Percentiles rank a stretch among this genome's conserved stretches.
These are phyloP conservation scores for Pichia sp. DNA, from an alignment of 1,139 yeast genomes.

Conservation along the genomic window DNA sequence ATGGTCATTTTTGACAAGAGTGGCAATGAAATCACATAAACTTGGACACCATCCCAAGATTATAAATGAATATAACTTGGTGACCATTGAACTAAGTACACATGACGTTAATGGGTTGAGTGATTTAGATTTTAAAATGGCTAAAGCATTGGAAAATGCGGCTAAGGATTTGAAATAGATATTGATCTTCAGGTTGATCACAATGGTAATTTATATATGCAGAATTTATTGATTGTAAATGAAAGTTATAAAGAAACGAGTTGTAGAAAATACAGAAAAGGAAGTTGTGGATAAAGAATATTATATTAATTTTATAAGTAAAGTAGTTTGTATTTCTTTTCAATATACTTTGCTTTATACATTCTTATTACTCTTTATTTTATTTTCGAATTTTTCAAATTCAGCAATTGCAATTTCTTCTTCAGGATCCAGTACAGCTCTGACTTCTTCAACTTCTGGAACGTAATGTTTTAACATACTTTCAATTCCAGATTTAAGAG, in stretches of 20 bases:
- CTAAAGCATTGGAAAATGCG: conserved; percentile 43
- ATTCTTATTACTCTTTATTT: conserved; percentile 17
- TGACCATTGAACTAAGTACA: conserved; percentile 53
- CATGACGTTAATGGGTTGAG: conserved; percentile 61
- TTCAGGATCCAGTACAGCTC: conserved; percentile 58
- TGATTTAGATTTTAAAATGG: conserved; percentile 54
- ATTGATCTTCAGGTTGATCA: neutral
- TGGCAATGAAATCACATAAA: conserved; percentile 54
- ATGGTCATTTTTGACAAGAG: conserved; percentile 59
- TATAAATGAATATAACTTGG: conserved; percentile 55
- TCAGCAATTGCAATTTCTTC: conserved; percentile 58
- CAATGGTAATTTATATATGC: too few species aligned
- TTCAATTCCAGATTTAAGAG: conserved; percentile 76
- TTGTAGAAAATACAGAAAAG: neutral
- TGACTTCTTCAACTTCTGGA: conserved; percentile 73
- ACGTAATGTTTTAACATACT: conserved; percentile 79
- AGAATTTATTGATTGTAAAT: too few species aligned
- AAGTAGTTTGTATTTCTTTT: neutral
- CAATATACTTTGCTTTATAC: neutral
- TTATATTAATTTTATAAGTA: neutral
- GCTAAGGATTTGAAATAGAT: conserved; percentile 15
- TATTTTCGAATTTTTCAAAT: conserved; percentile 49
- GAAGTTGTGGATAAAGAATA: neutral
- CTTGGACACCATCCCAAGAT: conserved; percentile 73
- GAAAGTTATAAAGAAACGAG: neutral